Base-by-base conservation (phyloP, 192 early-diverging fungal genomes). In the Gryganskiella cystojenkinii region DNA sequence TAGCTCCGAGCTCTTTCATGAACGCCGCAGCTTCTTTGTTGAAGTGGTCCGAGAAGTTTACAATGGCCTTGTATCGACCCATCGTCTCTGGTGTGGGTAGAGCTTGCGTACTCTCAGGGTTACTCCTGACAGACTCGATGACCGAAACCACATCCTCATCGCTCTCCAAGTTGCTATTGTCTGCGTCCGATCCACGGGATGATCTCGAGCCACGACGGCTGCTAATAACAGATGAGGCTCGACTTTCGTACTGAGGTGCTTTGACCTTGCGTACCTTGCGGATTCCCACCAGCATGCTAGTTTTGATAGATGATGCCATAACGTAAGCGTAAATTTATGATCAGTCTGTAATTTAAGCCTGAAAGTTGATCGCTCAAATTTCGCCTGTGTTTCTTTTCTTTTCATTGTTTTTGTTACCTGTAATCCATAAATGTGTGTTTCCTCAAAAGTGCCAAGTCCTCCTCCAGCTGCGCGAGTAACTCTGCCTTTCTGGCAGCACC, bases 341-440 rank as follows among this genome's bases (percentile, higher is more conserved):
- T 2, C 0, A 14, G 1, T 43, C 4, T 19, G 2, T 14, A 14
- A 33, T 14, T 44, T 20, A 25, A 44, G 11, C 2, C 30, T 46
- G 17, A 60, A 20, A 20, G 4, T 25, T 11, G 25, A 3, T 55
- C 15, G 3, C n/a, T n/a, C n/a, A n/a, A n/a, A n/a, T n/a, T n/a
- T n/a, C n/a, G n/a, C n/a, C n/a, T n/a, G n/a, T n/a, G n/a, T n/a
- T n/a, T n/a, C n/a, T n/a, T n/a, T n/a, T n/a, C n/a, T n/a, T n/a
- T n/a, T n/a, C n/a, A n/a, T n/a, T n/a, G n/a, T n/a, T n/a, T n/a
- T n/a, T n/a, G n/a, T 63, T 69, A 62, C 74, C 74, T 78, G 66
- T 78, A 78, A 22, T 78, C 74, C 74, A 78, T 78, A 28, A 78
- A 78, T 1, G 49, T 61, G 60, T 78, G 65, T 46, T 69, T 78